These are phyloP conservation scores for Straminergon stramineum DNA, from an alignment of 225 moss, liverwort and hornwort species.

Conservation along the genomic window DNA sequence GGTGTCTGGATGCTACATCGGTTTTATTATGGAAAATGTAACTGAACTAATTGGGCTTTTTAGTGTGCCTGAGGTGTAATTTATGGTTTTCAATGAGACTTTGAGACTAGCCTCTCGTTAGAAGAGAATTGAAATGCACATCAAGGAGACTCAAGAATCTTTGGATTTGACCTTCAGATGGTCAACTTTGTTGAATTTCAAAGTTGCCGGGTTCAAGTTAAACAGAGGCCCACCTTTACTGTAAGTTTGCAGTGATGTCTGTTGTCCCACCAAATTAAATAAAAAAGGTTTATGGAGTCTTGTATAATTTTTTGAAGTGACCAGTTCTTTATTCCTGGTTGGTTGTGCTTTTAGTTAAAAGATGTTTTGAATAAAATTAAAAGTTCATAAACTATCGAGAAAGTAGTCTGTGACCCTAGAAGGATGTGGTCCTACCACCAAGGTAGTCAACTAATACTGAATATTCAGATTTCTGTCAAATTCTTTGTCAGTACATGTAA, in stretches of 20 bases:
- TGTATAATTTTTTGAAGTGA: background rate
- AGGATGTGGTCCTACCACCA: background rate
- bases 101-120: background rate
- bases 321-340: background rate
- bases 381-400: background rate
- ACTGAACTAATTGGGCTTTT: background rate
- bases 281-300: background rate
- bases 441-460: background rate
- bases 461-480: background rate
- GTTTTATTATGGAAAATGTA: background rate
- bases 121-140: background rate
- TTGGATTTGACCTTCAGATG: background rate
- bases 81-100: background rate
- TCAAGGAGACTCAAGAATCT: background rate
- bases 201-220: background rate
- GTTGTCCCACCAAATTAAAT: background rate
- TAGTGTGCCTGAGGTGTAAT: background rate
- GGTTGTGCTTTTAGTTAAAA: background rate
- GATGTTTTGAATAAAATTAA: background rate
- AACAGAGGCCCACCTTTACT: background rate
- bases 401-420: background rate
- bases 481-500: background rate
- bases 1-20: background rate
- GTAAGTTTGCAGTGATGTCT: background rate
- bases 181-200: background rate